Conservation (phyloP, 441 rosid genomes). For the Macaranga tanarius region DNA sequence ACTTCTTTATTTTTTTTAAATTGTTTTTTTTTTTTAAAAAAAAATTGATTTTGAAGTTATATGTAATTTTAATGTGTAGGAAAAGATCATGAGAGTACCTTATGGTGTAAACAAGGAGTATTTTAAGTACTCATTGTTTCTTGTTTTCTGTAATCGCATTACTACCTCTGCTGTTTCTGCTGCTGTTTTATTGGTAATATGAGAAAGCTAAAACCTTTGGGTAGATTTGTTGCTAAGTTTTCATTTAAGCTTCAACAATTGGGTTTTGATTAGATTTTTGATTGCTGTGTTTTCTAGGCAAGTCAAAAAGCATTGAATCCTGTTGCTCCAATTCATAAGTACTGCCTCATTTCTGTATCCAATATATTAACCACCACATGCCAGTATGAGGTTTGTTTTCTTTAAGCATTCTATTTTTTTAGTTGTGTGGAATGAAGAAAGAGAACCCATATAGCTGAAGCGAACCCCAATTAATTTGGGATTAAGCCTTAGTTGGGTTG, state of each 20-base stretch:
- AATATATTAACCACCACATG: slow-evolving; percentile 93
- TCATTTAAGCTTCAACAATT: background rate
- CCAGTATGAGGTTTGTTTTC: slow-evolving; percentile 77
- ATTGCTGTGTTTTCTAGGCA: slow-evolving; percentile 43
- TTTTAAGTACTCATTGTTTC: slow-evolving; percentile 74
- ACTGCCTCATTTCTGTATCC: slow-evolving; percentile 70
- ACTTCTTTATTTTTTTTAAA: no score
- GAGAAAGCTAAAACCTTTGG: no score
- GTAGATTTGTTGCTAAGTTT: no score
- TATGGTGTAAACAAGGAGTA: slow-evolving; percentile 71
- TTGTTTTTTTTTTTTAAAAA: no score
- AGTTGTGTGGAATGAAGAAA: no score
- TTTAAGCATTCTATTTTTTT: background rate
- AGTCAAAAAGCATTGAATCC: slow-evolving; percentile 83
- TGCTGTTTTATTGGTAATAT: slow-evolving; percentile 54
- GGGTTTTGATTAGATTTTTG: slow-evolving; percentile 6
- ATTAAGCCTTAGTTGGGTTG: no score
- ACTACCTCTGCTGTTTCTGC: slow-evolving; percentile 85
- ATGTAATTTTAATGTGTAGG: slow-evolving; percentile 39
- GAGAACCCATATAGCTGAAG: no score
- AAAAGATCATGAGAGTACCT: slow-evolving; percentile 88
- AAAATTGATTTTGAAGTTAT: background rate
- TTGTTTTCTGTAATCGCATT: slow-evolving; percentile 87
- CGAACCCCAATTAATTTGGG: no score
- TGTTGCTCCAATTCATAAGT: slow-evolving; percentile 90